Base-by-base conservation (phyloP, 306 rosid genomes). In the Rubus idaeus region DNA sequence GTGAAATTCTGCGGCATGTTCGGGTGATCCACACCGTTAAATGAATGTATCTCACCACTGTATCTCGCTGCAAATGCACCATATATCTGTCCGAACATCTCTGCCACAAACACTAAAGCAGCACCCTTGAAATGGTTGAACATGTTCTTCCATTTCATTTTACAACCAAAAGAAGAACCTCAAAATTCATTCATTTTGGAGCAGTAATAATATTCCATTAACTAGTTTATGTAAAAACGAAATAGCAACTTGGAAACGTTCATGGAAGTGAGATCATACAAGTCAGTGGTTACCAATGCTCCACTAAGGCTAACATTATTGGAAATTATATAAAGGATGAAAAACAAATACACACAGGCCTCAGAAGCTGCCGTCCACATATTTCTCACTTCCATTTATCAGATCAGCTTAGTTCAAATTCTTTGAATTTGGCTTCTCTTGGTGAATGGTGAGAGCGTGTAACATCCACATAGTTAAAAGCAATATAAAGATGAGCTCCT, bases 391-490 rank as follows among this genome's bases (percentile, higher is more conserved):
- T 49, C 66, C 58, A 23, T 39, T 13, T 66, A 30, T 30, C 41
- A 21, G 42, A 21, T 41, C 56, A 44, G 39, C 40, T 55, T 16
- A 61, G 68, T 69, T 56, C 67, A 80, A 63, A 18, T 75, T 42
- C 80, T 20, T 70, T 70, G 80, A 40, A 80, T 52, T 61, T 61
- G 68, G 65, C 73, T 39, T 13, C 6, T 60, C 67, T 14, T 26
- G 66, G 18, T 11, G n/a, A 61, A 30, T 30, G 35, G 35, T 30
- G 67, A 61, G 66, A 26, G 67, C 0, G n/a, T 11, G 67, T 30
- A 30, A 61, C 64, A 21, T 41, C 70, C 46, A 50, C 63, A 20
- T 47, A 21, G 53, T 17, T 9, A 68, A 20, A 52, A 21, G 12
- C 60, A 16, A 37, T 35, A 69, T 77, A 49, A 18, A 39, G 35